Base-by-base conservation (phyloP, 305 asterid genomes). In the Fraxinus albicans region DNA sequence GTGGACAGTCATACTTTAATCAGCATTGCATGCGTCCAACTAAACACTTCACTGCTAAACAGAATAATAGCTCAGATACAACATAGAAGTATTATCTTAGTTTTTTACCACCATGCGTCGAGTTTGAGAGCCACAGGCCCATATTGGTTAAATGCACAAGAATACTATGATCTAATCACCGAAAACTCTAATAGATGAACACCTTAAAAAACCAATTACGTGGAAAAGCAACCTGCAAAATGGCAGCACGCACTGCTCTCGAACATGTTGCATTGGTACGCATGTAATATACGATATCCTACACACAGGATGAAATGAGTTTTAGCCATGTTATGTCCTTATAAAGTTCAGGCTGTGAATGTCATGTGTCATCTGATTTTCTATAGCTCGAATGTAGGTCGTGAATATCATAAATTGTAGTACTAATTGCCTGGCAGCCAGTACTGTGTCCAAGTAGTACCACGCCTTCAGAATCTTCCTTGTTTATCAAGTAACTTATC, bases 201-300 rank as follows among this genome's bases (percentile, higher is more conserved):
- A 58, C 53, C 10, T 8, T 34, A 74, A 12, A 15, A 55, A n/a
- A 17, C 78, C 23, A 81, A 47, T 29, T 80, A n/a, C 15, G 17
- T 17, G 21, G 63, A 77, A 83, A 82, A 33, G 3, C 27, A 86
- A 93, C 99, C 98, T 96, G 98, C 84, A 96, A 90, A 86, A 96
- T 91, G 88, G 93, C 97, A 73, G 98, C 97, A 55, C 98, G 97
- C 44, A 96, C 99, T 36, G 98, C 99, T 90, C 93, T 94, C 12
- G 99, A 93, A 88, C 99, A 96, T 65, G 99, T 98, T 40, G 97
- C 97, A 87, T 89, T 94, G 65, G 98, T 93, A n/a, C 94, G 97
- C 90, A 96, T 79, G 88, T 94, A 96, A 89, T 94, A 78, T 74
- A 94, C 97, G 76, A 93, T 92, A 90, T 96, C 98, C 98, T 94